Percentiles rank a stretch among this genome's conserved stretches.
Evolutionary conservation across 495 filamentous ascomycete genomes (phyloP).

Genomic region (Rhypophila decipiens): DNA sequence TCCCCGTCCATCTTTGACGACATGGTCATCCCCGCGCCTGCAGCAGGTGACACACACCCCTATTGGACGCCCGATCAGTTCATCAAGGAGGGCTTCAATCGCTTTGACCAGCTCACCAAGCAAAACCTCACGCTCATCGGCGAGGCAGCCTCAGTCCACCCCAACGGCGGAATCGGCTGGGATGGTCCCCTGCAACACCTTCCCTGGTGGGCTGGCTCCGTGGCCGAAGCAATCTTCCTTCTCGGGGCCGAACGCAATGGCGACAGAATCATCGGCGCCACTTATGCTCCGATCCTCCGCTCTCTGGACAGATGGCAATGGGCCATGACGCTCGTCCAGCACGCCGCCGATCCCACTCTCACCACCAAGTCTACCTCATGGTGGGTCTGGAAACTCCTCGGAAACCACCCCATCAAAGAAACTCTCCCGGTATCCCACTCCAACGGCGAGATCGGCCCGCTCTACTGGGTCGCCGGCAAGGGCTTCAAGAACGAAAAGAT

Average conservation of each 20-base stretch:
- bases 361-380: constrained; percentile 41
- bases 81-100: constrained; percentile 26
- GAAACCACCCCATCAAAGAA: constrained; percentile 47
- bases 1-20: constrained; percentile 37
- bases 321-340: constrained; percentile 41
- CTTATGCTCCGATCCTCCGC: constrained; percentile 34
- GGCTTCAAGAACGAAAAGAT: constrained; percentile 29
- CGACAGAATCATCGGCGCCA: constrained; percentile 40
- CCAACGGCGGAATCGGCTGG: constrained; percentile 45
- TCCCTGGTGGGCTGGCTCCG: constrained; percentile 51
- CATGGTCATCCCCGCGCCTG: constrained; percentile 34
- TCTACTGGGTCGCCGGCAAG: constrained; percentile 53
- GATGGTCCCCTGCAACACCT: constrained; percentile 26
- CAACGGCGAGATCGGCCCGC: constrained; percentile 44
- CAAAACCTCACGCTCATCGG: constrained; percentile 26
- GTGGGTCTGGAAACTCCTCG: constrained; percentile 41
- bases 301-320: constrained; percentile 40
- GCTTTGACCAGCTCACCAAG: constrained; percentile 38
- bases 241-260: constrained; percentile 63
- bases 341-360: constrained; percentile 47
- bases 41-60: constrained; percentile 37
- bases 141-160: constrained; percentile 54
- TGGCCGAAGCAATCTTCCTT: constrained; percentile 61
- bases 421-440: constrained; percentile 41
- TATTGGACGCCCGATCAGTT: constrained; percentile 29